Evolutionary conservation across 225 moss, liverwort and hornwort species (phyloP).

Genomic region (Physcomitrellopsis africana): DNA sequence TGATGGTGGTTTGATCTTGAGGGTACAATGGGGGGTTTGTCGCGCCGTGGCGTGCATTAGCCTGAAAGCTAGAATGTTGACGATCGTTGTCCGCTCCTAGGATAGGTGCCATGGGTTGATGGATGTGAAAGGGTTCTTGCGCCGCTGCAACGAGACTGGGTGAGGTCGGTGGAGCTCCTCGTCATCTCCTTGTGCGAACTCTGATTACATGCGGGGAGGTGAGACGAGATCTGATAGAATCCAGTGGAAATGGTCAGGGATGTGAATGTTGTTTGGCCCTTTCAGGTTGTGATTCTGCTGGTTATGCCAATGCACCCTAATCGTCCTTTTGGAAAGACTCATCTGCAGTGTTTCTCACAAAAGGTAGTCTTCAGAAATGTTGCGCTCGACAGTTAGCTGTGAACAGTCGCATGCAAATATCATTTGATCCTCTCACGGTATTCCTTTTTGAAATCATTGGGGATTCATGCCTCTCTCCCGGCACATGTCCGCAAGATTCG

Average conservation of each 20-base stretch:
- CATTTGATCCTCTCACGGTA: not conserved
- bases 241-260: not conserved
- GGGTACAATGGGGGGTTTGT: too few species aligned
- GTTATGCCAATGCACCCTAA: not conserved
- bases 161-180: conserved; percentile 30
- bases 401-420: not conserved
- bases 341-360: not conserved
- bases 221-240: conserved; percentile 26
- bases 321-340: not conserved
- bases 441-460: not conserved
- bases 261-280: not conserved
- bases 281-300: not conserved
- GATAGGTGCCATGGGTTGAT: conserved; percentile 24
- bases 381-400: not conserved
- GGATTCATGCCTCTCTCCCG: not conserved
- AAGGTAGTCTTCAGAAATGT: not conserved
- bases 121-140: conserved; percentile 12
- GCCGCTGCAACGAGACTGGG: conserved; percentile 23
- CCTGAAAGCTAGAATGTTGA: too few species aligned
- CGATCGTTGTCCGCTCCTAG: too few species aligned
- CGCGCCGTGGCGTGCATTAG: too few species aligned
- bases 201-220: conserved; percentile 42
- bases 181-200: conserved; percentile 14
- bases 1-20: too few species aligned
- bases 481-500: not conserved